Conservation (phyloP, 1,284 basidiomycete species). For the Heterobasidion parviporum region DNA sequence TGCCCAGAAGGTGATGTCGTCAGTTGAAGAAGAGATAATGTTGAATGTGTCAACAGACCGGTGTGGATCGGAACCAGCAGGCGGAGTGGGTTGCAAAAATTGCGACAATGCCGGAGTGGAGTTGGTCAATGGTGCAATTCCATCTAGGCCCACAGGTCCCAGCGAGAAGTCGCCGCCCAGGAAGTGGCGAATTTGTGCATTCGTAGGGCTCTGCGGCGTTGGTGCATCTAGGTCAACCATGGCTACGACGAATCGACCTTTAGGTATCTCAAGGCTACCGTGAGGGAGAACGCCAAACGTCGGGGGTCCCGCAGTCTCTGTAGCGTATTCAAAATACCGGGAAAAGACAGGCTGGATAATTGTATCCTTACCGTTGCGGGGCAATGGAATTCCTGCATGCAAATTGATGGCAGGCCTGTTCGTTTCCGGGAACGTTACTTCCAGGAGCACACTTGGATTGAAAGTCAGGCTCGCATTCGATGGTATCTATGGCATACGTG, state of each 20-base stretch:
- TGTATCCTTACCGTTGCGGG: background rate
- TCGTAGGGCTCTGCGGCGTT: conserved; percentile 35
- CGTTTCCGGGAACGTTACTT: conserved; percentile 15
- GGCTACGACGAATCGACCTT: conserved; percentile 37
- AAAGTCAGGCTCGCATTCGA: conserved; percentile 10
- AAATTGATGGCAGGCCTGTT: background rate
- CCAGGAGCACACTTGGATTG: conserved; percentile 12
- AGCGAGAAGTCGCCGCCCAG: conserved; percentile 23
- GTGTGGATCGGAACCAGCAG: conserved; percentile 45
- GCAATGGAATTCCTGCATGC: background rate
- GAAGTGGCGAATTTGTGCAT: conserved; percentile 43
- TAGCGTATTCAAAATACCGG: background rate
- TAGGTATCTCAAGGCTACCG: conserved; percentile 15
- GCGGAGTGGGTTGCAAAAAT: conserved; percentile 40
- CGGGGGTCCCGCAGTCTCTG: conserved; percentile 37
- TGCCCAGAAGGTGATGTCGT: conserved; percentile 7
- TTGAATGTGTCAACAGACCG: conserved; percentile 24
- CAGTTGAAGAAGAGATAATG: background rate
- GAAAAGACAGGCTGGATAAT: conserved; percentile 13
- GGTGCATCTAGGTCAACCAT: conserved; percentile 45
- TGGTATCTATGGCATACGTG: conserved; percentile 9
- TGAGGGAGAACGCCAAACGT: conserved; percentile 23
- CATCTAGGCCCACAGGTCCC: background rate
- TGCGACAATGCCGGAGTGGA: conserved; percentile 34
- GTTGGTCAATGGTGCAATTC: conserved; percentile 24